phyloP scores from a whole-genome alignment of 495 filamentous ascomycete species.

The Penicillium nucicola region DNA sequence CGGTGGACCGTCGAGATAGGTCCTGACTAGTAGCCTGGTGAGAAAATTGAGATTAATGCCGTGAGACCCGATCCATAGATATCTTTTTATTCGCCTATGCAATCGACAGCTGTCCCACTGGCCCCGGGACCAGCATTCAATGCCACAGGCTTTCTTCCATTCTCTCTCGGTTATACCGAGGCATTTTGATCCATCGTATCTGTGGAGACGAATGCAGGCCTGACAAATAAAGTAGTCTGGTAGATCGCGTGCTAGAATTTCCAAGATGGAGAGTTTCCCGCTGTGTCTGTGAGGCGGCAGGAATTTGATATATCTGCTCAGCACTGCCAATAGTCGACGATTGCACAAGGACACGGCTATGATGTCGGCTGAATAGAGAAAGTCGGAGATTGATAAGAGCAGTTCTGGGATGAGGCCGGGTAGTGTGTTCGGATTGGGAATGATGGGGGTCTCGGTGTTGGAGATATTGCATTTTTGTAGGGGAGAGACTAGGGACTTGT shows the following conservation, averaged over 20 bases:
- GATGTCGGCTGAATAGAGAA: neutral
- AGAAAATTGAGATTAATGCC: neutral
- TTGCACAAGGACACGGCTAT: slow-evolving; percentile 5
- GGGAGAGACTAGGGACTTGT: no score
- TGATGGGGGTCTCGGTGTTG: neutral
- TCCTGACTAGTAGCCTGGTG: neutral
- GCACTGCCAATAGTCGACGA: neutral
- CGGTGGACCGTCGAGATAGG: neutral
- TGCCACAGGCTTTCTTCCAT: neutral
- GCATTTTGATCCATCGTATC: neutral
- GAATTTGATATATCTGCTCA: neutral
- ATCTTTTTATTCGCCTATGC: neutral
- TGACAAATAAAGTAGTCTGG: neutral
- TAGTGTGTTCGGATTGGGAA: neutral
- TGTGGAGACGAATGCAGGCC: neutral
- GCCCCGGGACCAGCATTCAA: neutral
- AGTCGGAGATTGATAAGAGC: slow-evolving; percentile 3
- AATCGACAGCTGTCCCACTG: no score
- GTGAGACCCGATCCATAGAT: neutral
- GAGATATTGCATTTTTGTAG: no score
- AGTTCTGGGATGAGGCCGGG: slow-evolving; percentile 1
- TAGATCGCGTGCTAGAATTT: slow-evolving; percentile 1
- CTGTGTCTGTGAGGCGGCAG: neutral
- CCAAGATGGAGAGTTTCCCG: neutral
- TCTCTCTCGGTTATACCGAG: neutral